Conservation (phyloP, 129 eudicot species). For the Artemisia annua region DNA sequence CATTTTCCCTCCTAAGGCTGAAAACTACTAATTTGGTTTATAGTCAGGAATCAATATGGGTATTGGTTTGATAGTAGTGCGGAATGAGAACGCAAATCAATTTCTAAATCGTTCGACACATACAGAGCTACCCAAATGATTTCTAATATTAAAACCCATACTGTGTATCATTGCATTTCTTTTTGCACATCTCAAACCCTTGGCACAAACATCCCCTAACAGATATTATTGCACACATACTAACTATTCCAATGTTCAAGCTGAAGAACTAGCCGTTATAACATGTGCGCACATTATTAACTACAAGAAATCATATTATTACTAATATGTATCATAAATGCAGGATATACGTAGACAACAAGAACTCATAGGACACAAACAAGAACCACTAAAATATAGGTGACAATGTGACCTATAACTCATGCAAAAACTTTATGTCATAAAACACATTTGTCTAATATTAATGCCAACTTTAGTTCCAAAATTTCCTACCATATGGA, state of each 20-base stretch:
- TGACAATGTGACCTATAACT: not conserved
- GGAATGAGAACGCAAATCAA: no score
- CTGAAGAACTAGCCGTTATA: not conserved
- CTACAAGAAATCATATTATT: conserved; percentile 4
- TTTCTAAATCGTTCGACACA: no score
- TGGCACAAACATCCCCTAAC: not conserved
- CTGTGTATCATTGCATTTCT: no score
- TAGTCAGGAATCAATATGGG: not conserved
- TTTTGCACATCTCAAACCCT: no score
- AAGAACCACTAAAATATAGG: not conserved
- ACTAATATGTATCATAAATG: conserved; percentile 11
- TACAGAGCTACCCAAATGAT: not conserved
- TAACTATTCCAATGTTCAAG: conserved; percentile 1
- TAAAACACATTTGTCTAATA: not conserved
- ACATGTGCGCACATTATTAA: not conserved
- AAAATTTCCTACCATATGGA: conserved; percentile 7
- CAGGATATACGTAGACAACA: not conserved
- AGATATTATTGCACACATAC: not conserved
- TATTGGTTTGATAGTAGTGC: no score
- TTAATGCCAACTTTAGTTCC: conserved; percentile 1
- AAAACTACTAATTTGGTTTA: conserved; percentile 12
- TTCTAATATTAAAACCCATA: not conserved
- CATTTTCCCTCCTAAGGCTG: not conserved
- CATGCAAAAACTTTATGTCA: not conserved
- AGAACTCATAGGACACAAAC: not conserved